phyloP scores from a whole-genome alignment of 805 yeast genomes.

The Myxozyma kluyveri region DNA sequence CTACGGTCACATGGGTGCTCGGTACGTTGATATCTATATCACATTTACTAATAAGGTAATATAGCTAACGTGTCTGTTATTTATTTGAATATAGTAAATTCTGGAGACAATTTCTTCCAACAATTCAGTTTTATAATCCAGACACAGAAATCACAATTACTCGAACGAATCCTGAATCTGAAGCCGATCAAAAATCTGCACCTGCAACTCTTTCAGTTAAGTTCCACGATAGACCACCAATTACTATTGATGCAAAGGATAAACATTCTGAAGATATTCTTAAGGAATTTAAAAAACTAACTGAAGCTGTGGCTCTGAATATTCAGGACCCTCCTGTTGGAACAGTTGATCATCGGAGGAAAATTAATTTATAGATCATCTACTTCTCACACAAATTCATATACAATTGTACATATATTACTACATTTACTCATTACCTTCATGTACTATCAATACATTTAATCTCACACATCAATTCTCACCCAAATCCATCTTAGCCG shows the following conservation, averaged over 20 bases:
- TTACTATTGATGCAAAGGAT: constrained; percentile 52
- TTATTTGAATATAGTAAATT: constrained; percentile 60
- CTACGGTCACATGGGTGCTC: constrained; percentile 28
- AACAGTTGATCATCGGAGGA: constrained; percentile 2
- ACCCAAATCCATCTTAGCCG: constrained; percentile 50
- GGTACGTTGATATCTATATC: constrained; percentile 4
- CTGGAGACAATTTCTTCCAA: constrained; percentile 72
- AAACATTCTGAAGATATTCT: constrained; percentile 54
- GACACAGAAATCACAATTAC: constrained; percentile 57
- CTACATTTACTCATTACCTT: background rate
- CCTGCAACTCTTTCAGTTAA: constrained; percentile 36
- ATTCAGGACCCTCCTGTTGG: constrained; percentile 8
- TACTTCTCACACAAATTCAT: too few relatives aligned
- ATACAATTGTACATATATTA: background rate
- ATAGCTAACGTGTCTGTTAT: too few relatives aligned
- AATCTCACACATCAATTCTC: constrained; percentile 9
- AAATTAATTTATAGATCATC: constrained; percentile 11
- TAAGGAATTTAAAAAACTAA: constrained; percentile 47
- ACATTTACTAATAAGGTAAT: background rate
- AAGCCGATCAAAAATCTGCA: constrained; percentile 43
- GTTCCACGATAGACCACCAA: constrained; percentile 18
- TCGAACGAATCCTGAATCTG: constrained; percentile 5
- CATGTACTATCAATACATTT: background rate
- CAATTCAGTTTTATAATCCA: constrained; percentile 82
- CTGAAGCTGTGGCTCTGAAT: constrained; percentile 7